phyloP scores from a whole-genome alignment of 352 stramenopile species.

The Pythium brassicae region DNA sequence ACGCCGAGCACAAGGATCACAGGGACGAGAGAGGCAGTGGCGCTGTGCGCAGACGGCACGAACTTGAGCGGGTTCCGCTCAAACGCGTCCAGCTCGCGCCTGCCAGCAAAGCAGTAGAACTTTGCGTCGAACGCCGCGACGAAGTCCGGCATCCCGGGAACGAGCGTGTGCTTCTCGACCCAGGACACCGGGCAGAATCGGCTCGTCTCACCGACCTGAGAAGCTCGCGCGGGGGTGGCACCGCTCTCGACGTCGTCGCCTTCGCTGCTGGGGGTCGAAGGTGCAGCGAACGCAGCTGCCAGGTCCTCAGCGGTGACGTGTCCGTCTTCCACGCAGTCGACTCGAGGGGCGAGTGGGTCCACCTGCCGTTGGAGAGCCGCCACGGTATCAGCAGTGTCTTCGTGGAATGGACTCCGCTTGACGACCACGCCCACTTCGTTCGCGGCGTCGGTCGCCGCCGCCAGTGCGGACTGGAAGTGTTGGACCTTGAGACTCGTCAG shows the following conservation, averaged over 20 bases:
- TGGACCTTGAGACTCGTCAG: slow-evolving; percentile 18
- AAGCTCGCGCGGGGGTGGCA: not conserved
- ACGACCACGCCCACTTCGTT: slow-evolving; percentile 7
- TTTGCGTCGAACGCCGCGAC: slow-evolving; percentile 37
- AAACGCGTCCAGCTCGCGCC: slow-evolving; percentile 35
- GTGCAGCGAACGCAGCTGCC: slow-evolving; percentile 22
- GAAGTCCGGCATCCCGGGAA: slow-evolving; percentile 35
- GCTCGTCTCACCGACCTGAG: slow-evolving; percentile 37
- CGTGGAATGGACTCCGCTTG: slow-evolving; percentile 7
- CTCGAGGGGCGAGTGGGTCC: slow-evolving; percentile 34
- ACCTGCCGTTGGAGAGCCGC: slow-evolving; percentile 27
- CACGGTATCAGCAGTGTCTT: slow-evolving; percentile 19
- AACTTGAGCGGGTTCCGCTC: slow-evolving; percentile 43
- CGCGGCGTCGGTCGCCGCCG: slow-evolving; percentile 12
- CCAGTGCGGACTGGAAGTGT: slow-evolving; percentile 23
- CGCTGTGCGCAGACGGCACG: slow-evolving; percentile 19
- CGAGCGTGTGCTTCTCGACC: slow-evolving; percentile 25
- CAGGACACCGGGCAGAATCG: slow-evolving; percentile 69
- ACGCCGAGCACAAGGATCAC: slow-evolving; percentile 51
- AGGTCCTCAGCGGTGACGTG: slow-evolving; percentile 23
- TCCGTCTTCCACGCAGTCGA: slow-evolving; percentile 42
- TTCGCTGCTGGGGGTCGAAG: slow-evolving; percentile 16
- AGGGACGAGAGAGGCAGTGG: slow-evolving; percentile 31
- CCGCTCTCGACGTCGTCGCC: not conserved
- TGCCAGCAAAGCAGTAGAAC: slow-evolving; percentile 56